phyloP scores from a whole-genome alignment of 1,284 basidiomycete species.

The Sparassis latifolia region DNA sequence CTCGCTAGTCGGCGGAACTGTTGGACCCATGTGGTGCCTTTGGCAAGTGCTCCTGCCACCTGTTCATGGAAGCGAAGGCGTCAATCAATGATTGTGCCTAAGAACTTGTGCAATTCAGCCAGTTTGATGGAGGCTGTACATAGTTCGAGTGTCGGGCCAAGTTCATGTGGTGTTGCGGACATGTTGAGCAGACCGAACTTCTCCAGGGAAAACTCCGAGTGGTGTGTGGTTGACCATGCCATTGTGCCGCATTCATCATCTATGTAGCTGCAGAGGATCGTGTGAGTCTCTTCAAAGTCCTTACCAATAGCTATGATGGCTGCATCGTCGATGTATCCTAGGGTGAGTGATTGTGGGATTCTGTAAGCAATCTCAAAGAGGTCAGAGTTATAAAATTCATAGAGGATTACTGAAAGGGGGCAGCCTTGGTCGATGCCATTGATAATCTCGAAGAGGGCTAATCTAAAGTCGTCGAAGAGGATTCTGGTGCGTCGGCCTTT shows the following conservation, averaged over 20 bases:
- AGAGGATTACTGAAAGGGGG: slow-evolving; percentile 10
- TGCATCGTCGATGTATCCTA: slow-evolving; percentile 7
- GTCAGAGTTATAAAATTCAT: slow-evolving; percentile 27
- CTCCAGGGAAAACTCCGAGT: background rate
- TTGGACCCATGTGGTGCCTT: too few relatives aligned
- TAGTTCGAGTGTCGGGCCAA: too few relatives aligned
- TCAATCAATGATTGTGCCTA: too few relatives aligned
- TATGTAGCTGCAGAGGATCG: slow-evolving; percentile 10
- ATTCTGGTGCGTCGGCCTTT: slow-evolving; percentile 18
- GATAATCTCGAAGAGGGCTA: slow-evolving; percentile 15
- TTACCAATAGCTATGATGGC: slow-evolving; percentile 10
- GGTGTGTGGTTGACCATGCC: background rate
- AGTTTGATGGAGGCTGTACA: too few relatives aligned
- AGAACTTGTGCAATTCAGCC: too few relatives aligned
- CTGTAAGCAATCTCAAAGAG: too few relatives aligned
- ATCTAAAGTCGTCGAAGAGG: slow-evolving; percentile 25
- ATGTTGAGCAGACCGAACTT: too few relatives aligned
- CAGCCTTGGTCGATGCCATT: slow-evolving; percentile 3
- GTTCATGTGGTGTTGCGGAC: too few relatives aligned
- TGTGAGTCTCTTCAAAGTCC: background rate
- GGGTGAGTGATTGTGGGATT: slow-evolving; percentile 14
- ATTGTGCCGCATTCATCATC: background rate
- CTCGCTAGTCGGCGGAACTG: too few relatives aligned
- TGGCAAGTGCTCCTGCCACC: too few relatives aligned
- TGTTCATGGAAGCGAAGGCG: too few relatives aligned